Conservation (phyloP, 2,329 filamentous ascomycete genomes). For the Phoma sp. region DNA sequence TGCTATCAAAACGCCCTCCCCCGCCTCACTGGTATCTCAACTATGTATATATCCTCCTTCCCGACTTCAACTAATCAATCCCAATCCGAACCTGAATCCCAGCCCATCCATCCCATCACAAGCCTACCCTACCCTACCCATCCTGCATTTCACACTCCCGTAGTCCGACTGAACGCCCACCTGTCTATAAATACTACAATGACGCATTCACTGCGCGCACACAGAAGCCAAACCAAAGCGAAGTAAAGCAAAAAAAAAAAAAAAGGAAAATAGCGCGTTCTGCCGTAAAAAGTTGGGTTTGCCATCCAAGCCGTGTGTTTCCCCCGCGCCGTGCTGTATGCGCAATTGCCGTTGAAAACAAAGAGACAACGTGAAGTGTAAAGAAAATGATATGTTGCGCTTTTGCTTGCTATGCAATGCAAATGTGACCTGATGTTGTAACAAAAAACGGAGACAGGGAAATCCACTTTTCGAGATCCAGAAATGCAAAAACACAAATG, state of each 20-base stretch:
- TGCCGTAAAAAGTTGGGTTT: slow-evolving; percentile 14
- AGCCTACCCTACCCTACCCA: no score
- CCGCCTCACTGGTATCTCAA: no score
- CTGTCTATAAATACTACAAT: slow-evolving; percentile 9
- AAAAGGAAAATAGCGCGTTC: not conserved
- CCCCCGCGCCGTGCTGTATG: slow-evolving; percentile 23
- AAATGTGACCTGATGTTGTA: slow-evolving; percentile 1
- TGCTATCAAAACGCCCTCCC: no score
- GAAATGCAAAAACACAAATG: slow-evolving; percentile 17
- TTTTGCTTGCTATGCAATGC: slow-evolving; percentile 23
- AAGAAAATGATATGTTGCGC: slow-evolving; percentile 7
- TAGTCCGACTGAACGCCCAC: not conserved
- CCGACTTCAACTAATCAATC: no score
- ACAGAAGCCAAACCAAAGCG: not conserved
- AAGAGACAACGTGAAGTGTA: not conserved
- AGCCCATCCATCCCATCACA: no score
- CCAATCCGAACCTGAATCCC: no score
- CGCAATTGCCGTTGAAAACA: slow-evolving; percentile 7
- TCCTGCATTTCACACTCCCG: no score
- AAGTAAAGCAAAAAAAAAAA: not conserved
- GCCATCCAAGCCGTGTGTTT: slow-evolving; percentile 3
- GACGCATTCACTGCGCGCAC: not conserved
- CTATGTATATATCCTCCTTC: no score
- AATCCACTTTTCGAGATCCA: slow-evolving; percentile 12
- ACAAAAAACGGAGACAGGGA: not conserved